Percentiles rank a stretch among this genome's conserved stretches.
These are phyloP conservation scores for Neonectria coccinea DNA, from an alignment of 2,329 filamentous ascomycete species.

Conservation along the genomic window DNA sequence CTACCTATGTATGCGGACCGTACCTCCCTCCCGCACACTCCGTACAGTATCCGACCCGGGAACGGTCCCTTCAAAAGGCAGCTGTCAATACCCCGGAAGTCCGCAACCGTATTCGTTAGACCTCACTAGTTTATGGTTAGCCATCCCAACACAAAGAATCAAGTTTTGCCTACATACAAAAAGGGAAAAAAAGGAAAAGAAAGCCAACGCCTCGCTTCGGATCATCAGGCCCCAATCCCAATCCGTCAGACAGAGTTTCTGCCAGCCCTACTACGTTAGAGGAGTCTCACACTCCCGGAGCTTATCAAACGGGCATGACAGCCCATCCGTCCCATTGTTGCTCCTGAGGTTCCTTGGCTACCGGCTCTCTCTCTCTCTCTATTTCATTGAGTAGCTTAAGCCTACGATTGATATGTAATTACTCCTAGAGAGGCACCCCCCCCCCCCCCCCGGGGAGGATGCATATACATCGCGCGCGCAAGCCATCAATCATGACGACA, in stretches of 20 bases:
- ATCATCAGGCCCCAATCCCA: slow-evolving; percentile 31
- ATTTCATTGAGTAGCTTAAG: too few species aligned
- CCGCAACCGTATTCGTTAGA: neutral
- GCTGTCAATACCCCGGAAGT: neutral
- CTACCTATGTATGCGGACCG: neutral
- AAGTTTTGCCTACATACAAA: slow-evolving; percentile 12
- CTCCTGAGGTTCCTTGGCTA: neutral
- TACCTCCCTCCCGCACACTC: neutral
- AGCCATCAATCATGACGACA: slow-evolving; percentile 10
- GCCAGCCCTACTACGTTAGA: slow-evolving; percentile 5
- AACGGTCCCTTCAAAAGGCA: neutral
- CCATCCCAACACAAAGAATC: neutral
- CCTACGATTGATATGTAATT: neutral
- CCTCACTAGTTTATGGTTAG: neutral
- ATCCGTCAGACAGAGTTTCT: slow-evolving; percentile 18
- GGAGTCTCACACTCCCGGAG: slow-evolving; percentile 25
- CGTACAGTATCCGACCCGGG: neutral
- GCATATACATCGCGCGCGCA: neutral
- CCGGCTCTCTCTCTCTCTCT: neutral
- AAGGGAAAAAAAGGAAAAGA: slow-evolving; percentile 27
- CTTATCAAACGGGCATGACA: slow-evolving; percentile 23
- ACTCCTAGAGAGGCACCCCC: neutral
- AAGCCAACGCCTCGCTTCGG: slow-evolving; percentile 26
- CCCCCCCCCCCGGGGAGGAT: neutral
- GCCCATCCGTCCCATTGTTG: slow-evolving; percentile 1